Evolutionary conservation across 345 rosid genomes (phyloP).

Genomic region (Passiflora organensis): DNA sequence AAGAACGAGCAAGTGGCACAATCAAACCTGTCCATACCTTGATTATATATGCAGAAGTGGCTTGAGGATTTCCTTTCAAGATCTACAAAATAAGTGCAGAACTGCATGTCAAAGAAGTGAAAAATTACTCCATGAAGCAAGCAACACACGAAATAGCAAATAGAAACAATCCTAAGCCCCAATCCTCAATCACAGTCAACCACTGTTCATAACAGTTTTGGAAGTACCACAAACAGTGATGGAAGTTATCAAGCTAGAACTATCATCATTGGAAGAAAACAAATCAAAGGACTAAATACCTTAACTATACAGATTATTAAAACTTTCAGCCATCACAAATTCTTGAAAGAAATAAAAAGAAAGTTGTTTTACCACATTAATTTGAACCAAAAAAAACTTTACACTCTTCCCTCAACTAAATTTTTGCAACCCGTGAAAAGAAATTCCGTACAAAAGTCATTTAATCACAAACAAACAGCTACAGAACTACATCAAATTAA

Average conservation of each 20-base stretch:
- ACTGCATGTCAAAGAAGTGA: conserved; percentile 81
- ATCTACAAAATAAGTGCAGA: conserved; percentile 88
- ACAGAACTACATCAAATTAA: too few relatives aligned
- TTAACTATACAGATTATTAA: too few relatives aligned
- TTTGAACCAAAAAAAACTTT: too few relatives aligned
- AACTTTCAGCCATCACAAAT: not conserved
- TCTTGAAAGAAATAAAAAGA: not conserved
- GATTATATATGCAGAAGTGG: conserved; percentile 66
- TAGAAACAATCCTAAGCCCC: not conserved
- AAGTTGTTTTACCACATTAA: not conserved
- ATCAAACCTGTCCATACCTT: conserved; percentile 38
- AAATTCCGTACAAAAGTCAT: too few relatives aligned
- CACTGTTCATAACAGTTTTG: not conserved
- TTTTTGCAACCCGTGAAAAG: too few relatives aligned
- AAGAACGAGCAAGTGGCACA: too few relatives aligned
- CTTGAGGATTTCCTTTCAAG: conserved; percentile 56
- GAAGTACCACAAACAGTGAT: not conserved
- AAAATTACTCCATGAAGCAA: conserved; percentile 53
- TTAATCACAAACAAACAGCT: too few relatives aligned
- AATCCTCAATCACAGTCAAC: not conserved
- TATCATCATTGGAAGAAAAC: not conserved
- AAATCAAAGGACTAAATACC: not conserved
- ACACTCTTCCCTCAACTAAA: too few relatives aligned
- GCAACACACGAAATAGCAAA: conserved; percentile 1
- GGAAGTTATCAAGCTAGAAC: not conserved